Base-by-base conservation (phyloP, 306 rosid species). In the Vigna radiata region DNA sequence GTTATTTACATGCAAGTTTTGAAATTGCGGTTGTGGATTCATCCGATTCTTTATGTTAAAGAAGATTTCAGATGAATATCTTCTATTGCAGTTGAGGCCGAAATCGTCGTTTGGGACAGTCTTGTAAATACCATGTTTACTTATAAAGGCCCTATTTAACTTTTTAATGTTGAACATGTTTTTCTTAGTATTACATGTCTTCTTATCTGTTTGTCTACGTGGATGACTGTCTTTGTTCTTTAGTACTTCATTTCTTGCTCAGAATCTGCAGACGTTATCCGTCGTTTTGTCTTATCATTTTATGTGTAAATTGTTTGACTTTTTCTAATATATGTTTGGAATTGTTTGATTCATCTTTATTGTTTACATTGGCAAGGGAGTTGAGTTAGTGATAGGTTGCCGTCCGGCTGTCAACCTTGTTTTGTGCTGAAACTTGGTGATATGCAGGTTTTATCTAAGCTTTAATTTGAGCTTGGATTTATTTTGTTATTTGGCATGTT, bases 401-500 rank as follows among this genome's bases (percentile, higher is more conserved):
- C 17, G 25, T 50, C 88, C 88, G 82, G 89, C n/a, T 39, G 73
- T 66, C 46, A 72, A 56, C 72, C 68, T 7, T 73, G 68, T 59
- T 58, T 49, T 82, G 68, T 70, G 78, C 84, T 70, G 55, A 66
- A 44, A 13, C 48, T 10, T 29, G 55, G 17, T 50, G 55, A 5
- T 48, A 47, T 14, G 4, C 72, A 80, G 83, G 79, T 80, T 73
- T 72, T 77, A 67, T 33, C 83, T 76, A 77, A 83, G 89, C 86
- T 56, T 64, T 70, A 59, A 29, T 69, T 52, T 43, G 68, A 29
- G 84, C 83, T 81, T 84, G 88, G 92, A 54, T 81, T 71, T 84
- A 63, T 70, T 82, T 76, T 78, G 77, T 74, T 85, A 75, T 77
- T 76, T 67, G 58, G 65, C 73, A 59, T 88, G 79, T 67, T 86